phyloP scores from a whole-genome alignment of 768 basidiomycete genomes.

The Agrocybe chaxingu region DNA sequence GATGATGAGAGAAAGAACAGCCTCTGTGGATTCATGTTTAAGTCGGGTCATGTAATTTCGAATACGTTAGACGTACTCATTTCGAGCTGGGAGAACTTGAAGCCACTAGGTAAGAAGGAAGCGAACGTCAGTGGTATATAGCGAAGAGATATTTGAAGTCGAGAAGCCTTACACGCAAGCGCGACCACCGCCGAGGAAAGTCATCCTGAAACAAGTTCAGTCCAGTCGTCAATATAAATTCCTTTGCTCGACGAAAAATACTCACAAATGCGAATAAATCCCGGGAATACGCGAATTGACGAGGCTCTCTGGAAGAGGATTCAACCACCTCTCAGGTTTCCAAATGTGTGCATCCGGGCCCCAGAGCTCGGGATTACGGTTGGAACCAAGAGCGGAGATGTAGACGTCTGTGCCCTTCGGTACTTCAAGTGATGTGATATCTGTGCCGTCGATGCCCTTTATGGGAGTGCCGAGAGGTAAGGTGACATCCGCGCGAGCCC shows the following conservation, averaged over 20 bases:
- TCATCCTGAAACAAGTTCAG: conserved; percentile 10
- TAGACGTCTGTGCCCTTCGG: conserved; percentile 35
- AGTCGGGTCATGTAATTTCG: too few relatives aligned
- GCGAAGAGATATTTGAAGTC: background rate
- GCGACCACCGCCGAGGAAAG: conserved; percentile 17
- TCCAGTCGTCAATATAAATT: background rate
- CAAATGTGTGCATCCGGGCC: conserved; percentile 41
- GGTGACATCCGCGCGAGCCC: conserved; percentile 29
- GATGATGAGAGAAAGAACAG: conserved; percentile 18
- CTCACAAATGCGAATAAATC: conserved; percentile 42
- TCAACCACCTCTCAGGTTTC: conserved; percentile 51
- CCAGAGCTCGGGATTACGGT: conserved; percentile 40
- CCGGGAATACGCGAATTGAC: conserved; percentile 38
- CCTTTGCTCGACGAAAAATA: background rate
- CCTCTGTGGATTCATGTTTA: conserved; percentile 11
- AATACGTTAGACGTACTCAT: conserved; percentile 33
- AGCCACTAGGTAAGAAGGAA: conserved; percentile 49
- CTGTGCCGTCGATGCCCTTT: conserved; percentile 31
- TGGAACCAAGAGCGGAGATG: conserved; percentile 31
- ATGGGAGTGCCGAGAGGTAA: conserved; percentile 41
- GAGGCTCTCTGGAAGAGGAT: conserved; percentile 30
- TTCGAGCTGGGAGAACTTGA: conserved; percentile 53
- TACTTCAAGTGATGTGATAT: conserved; percentile 30
- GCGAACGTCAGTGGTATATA: background rate
- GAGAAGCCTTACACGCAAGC: background rate